Evolutionary conservation across 495 filamentous ascomycete species (phyloP).

Genomic region (Lophium mytilinum): DNA sequence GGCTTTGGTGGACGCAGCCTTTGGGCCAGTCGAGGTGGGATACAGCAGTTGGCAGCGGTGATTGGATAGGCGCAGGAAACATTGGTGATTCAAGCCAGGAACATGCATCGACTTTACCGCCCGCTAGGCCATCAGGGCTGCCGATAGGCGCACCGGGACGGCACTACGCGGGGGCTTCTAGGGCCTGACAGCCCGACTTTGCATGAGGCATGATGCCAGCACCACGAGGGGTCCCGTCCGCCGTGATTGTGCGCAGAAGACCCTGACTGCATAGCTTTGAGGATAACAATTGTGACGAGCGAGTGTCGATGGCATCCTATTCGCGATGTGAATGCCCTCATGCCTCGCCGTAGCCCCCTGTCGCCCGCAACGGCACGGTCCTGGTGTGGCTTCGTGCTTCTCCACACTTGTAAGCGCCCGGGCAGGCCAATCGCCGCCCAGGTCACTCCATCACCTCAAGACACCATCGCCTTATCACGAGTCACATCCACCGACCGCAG

Average conservation of each 20-base stretch:
- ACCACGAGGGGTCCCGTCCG: background rate
- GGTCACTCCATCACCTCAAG: background rate
- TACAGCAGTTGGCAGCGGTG: constrained; percentile 1
- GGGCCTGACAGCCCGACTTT: background rate
- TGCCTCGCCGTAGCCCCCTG: too few relatives aligned
- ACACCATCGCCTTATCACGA: background rate
- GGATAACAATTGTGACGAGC: background rate
- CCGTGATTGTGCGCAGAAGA: background rate
- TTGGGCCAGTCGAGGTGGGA: constrained; percentile 5
- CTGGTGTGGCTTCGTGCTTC: background rate
- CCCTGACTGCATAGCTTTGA: background rate
- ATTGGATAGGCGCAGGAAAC: constrained; percentile 6
- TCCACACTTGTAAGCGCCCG: background rate
- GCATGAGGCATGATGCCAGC: background rate
- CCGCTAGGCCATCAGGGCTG: background rate
- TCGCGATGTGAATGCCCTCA: background rate
- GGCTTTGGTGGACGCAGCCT: constrained; percentile 1
- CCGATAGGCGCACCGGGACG: background rate
- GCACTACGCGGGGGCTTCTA: background rate
- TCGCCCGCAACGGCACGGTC: background rate
- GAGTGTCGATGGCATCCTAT: background rate
- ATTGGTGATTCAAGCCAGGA: background rate
- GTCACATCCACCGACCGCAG: background rate
- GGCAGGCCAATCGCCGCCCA: background rate
- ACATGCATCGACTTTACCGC: background rate